Percentiles rank a stretch among this genome's conserved stretches.
Conservation (phyloP, 2,329 filamentous ascomycete genomes). For the Neodidymelliopsis sp. region DNA sequence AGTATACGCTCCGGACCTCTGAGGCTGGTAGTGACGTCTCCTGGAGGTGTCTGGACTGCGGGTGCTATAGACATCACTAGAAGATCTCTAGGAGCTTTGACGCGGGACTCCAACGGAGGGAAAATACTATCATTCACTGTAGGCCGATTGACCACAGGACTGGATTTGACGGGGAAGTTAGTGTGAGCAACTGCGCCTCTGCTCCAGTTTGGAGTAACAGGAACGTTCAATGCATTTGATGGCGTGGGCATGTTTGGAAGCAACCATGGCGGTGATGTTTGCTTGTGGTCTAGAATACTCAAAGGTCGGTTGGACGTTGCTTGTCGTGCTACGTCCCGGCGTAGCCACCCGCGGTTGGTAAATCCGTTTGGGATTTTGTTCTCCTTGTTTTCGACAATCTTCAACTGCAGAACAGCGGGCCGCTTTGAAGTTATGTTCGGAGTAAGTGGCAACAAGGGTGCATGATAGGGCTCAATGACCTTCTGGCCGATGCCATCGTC, state of each 20-base stretch:
- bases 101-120: background rate
- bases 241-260: no score
- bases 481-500: conserved; percentile 24
- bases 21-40: background rate
- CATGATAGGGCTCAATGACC: conserved; percentile 25
- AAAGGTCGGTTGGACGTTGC: background rate
- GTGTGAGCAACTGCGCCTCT: no score
- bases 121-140: background rate
- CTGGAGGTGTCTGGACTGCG: background rate
- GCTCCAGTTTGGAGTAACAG: no score
- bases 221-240: background rate
- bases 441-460: conserved; percentile 19
- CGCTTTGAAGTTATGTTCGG: background rate
- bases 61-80: background rate
- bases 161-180: no score
- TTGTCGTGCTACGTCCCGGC: background rate
- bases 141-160: no score
- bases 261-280: background rate
- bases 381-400: conserved; percentile 14
- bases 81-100: no score
- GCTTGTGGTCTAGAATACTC: background rate
- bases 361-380: background rate
- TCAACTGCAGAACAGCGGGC: conserved; percentile 16
- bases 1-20: background rate
- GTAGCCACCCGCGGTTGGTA: conserved; percentile 1